Percentiles rank a stretch among this genome's conserved stretches.
Evolutionary conservation across 352 stramenopile species (phyloP).

Genomic region (Lagenidium sp.): DNA sequence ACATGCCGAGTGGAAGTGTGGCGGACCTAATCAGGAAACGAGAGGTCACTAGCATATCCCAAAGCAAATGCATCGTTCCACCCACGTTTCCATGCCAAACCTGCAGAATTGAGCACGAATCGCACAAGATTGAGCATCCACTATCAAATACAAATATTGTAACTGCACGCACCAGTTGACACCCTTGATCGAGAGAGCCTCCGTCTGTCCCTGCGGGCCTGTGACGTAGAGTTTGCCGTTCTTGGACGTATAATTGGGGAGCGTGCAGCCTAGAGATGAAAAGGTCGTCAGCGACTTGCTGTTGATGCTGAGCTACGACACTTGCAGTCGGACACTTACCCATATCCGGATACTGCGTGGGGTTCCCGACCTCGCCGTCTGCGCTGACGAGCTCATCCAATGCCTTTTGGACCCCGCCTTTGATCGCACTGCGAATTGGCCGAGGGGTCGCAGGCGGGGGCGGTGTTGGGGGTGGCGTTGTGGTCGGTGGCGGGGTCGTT

Average conservation of each 20-base stretch:
- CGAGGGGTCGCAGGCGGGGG: not conserved
- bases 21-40: slow-evolving; percentile 7
- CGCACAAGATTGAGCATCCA: no score
- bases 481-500: not conserved
- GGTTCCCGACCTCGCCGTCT: slow-evolving; percentile 53
- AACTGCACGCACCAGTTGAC: slow-evolving; percentile 45
- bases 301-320: no score
- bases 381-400: slow-evolving; percentile 26
- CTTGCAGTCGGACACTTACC: no score
- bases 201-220: slow-evolving; percentile 34
- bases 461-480: no score
- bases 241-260: slow-evolving; percentile 66
- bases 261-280: slow-evolving; percentile 29
- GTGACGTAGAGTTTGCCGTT: slow-evolving; percentile 50
- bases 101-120: no score
- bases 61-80: no score
- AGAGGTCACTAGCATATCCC: no score
- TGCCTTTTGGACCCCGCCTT: slow-evolving; percentile 8
- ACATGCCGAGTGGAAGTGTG: slow-evolving; percentile 25
- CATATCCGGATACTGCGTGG: slow-evolving; percentile 33
- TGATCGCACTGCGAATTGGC: slow-evolving; percentile 12
- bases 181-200: slow-evolving; percentile 48
- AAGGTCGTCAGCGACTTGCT: no score
- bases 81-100: slow-evolving; percentile 48
- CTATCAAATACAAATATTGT: no score